Evolutionary conservation across 2,329 filamentous ascomycete genomes (phyloP), one percentile per base, ranked within the genome.

Genomic region (Colletotrichum melonis): DNA sequence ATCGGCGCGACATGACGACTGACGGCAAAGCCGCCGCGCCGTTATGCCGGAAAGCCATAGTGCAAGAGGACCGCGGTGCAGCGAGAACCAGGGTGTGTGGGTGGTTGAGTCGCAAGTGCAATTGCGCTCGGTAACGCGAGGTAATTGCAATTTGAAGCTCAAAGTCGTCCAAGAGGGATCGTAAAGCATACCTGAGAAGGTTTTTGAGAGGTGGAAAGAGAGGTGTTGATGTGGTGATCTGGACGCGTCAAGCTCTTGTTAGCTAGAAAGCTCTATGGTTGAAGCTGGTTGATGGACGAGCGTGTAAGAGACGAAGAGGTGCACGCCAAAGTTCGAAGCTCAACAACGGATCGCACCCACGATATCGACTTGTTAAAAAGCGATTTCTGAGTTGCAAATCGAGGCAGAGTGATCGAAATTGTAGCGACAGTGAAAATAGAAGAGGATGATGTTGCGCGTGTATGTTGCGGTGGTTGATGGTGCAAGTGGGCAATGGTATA

Each of bases 141-240:
- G 75, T 77, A 82, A 82, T 77, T 75, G 77, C 72, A 73, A 77
- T 76, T 79, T 80, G 78, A 84, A 86, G 80, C 80, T 81, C 71
- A 60, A 67, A 83, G 82, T 79, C 22, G 73, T 72, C 35, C 54
- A 67, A 69, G 75, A 30, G 62, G 73, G 69, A 76, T 56, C 22
- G 38, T 73, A 70, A 79, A 79, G 79, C 84, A 79, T 84, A 86
- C 84, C 79, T 82, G 79, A 75, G 76, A 35, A 63, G 72, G 60
- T 66, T 75, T 80, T 79, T 62, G 63, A 26, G 65, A 70, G 74
- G 67, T 68, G 28, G 24, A 72, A 73, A 66, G 35, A 72, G 72
- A 76, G 79, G 79, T 75, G 79, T 78, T 76, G 78, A 77, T 73
- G 75, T 72, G 69, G 78, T 74, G 69, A 78, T 82, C 78, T 81